Conservation (phyloP, 2,329 filamentous ascomycete species). For the Venturia nashicola region DNA sequence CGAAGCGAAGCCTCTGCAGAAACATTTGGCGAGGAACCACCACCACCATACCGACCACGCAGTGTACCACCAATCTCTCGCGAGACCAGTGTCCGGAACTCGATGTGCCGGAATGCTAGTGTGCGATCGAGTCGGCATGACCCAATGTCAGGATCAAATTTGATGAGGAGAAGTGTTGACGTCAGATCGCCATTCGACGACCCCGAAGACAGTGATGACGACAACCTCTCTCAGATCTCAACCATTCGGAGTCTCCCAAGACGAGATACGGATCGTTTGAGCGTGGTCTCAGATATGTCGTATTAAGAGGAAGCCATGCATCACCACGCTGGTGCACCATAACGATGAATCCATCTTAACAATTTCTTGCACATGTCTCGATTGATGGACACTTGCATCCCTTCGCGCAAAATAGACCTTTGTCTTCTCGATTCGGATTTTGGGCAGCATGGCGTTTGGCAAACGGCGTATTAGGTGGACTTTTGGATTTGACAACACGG, state of each 20-base stretch:
- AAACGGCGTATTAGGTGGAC: not conserved
- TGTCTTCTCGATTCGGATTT: not conserved
- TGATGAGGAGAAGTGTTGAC: conserved; percentile 6
- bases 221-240: conserved; percentile 17
- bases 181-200: conserved; percentile 23
- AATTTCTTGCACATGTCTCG: not conserved
- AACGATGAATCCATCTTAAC: not conserved
- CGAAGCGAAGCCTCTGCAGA: conserved; percentile 16
- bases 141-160: conserved; percentile 10
- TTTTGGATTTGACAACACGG: not conserved
- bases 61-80: conserved; percentile 21
- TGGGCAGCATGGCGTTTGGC: not conserved
- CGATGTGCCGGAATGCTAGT: conserved; percentile 8
- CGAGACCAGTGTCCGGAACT: conserved; percentile 20
- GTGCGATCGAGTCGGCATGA: not conserved
- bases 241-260: conserved; percentile 7
- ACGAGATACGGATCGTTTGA: conserved; percentile 15
- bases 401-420: not conserved
- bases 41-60: conserved; percentile 24
- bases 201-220: conserved; percentile 18
- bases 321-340: not conserved
- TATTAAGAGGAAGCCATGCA: conserved; percentile 20
- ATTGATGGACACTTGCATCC: not conserved
- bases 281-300: conserved; percentile 21
- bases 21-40: conserved; percentile 22